Base-by-base conservation (phyloP, 208 protist species). In the Leishmania major region DNA sequence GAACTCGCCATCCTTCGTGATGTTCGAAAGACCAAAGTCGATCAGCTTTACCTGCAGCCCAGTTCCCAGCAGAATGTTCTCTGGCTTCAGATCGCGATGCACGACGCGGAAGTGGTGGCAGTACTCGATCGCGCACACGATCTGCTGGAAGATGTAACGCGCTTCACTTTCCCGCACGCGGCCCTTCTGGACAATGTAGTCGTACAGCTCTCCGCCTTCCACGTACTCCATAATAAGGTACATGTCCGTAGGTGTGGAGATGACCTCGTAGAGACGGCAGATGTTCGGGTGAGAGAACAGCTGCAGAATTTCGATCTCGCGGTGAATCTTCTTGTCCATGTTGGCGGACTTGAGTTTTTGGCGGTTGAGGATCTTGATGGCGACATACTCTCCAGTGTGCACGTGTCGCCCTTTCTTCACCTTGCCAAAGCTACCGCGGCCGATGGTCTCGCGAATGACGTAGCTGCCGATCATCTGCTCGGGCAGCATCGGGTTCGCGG, bases 221-320 rank as follows among this genome's bases (percentile, higher is more conserved):
- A 99, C 97, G 83, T 99, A 99, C 89, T 99, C 99, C 99, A 99
- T 99, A 72, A 99, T 97, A 81, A 99, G 97, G 84, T 99, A 99
- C 60, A 99, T 99, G 88, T 99, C 98, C 3, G 95, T 99, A 19
- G 95, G 90, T 15, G 98, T 99, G 25, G 97, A 97, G 67, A 99
- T 99, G 22, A 99, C 99, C 74, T 97, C 96, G 80, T 99, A 99
- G 66, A 99, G 94, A 28, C 97, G 94, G 88, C 99, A 99, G 82
- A 99, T 99, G 90, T 99, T 99, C 28, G 99, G 99, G 84, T 99
- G 99, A 35, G 97, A 92, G 86, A 99, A 99, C 59, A 99, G 91
- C 83, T 98, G 98, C 59, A 99, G 89, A 77, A 99, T 99, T 80
- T 99, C 95, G 74, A 99, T 99, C 84, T 99, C 99, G 37, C 99